Conservation (phyloP, 148 eudicot genomes). For the Chenopodium quinoa region DNA sequence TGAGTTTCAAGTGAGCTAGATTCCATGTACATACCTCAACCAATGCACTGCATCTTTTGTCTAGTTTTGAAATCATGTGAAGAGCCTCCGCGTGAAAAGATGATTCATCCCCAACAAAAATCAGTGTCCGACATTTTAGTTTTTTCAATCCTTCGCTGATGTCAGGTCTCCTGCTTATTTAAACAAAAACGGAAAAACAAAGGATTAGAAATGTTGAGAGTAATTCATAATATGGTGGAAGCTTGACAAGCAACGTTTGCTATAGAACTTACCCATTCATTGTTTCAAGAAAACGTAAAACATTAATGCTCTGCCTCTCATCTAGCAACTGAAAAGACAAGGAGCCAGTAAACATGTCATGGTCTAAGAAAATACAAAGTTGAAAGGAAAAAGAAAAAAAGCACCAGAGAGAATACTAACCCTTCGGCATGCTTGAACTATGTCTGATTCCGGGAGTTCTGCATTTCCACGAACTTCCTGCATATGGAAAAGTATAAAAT, state of each 20-base stretch:
- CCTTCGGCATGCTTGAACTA: conserved; percentile 94
- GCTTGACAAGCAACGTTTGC: conserved; percentile 1
- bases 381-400: background rate
- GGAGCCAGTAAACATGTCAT: conserved; percentile 6
- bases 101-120: conserved; percentile 92
- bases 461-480: conserved; percentile 88
- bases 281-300: conserved; percentile 84
- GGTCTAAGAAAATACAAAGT: background rate
- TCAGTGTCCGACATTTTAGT: conserved; percentile 79
- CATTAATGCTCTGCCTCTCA: conserved; percentile 82
- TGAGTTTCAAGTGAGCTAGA: background rate
- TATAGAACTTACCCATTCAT: conserved; percentile 63
- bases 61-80: conserved; percentile 81
- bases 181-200: conserved; percentile 2
- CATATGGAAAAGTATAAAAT: conserved; percentile 19
- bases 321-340: conserved; percentile 63
- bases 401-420: conserved; percentile 43
- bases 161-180: conserved; percentile 79
- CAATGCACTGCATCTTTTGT: conserved; percentile 85
- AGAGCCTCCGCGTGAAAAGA: conserved; percentile 88
- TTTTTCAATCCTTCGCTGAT: conserved; percentile 74
- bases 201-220: background rate
- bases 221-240: background rate
- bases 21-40: conserved; percentile 68
- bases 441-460: conserved; percentile 82